phyloP scores from a whole-genome alignment of 495 filamentous ascomycete species.

The Podospora bellae-mahoneyi region DNA sequence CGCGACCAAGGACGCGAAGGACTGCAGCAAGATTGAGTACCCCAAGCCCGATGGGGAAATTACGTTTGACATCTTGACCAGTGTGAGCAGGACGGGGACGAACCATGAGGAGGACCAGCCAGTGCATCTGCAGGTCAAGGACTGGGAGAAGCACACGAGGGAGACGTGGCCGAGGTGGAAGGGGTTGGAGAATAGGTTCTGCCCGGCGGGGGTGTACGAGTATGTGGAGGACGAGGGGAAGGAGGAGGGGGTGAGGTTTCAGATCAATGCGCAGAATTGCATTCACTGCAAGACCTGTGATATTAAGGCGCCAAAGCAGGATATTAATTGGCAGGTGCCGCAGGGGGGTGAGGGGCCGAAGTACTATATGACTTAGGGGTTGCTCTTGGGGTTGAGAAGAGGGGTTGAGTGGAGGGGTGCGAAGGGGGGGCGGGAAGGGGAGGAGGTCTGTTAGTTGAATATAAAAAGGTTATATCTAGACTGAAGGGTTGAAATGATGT shows the following conservation, averaged over 20 bases:
- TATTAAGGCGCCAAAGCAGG: slow-evolving; percentile 94
- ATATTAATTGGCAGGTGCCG: slow-evolving; percentile 95
- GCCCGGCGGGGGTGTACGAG: slow-evolving; percentile 97
- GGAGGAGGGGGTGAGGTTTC: slow-evolving; percentile 82
- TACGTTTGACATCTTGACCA: slow-evolving; percentile 92
- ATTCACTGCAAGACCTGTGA: slow-evolving; percentile 99
- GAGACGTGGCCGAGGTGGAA: slow-evolving; percentile 83
- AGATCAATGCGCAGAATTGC: slow-evolving; percentile 98
- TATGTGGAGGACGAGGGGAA: slow-evolving; percentile 90
- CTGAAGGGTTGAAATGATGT: not conserved
- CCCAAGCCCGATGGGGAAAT: slow-evolving; percentile 93
- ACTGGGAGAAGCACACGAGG: slow-evolving; percentile 86
- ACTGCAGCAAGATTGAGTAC: slow-evolving; percentile 87
- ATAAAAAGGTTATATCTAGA: not conserved
- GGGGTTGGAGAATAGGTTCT: slow-evolving; percentile 97
- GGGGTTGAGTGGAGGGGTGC: not conserved
- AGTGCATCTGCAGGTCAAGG: slow-evolving; percentile 87
- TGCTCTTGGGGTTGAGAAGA: not conserved
- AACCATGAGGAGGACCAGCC: slow-evolving; percentile 99
- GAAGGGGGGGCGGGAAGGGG: slow-evolving; percentile 57
- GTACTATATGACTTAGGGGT: slow-evolving; percentile 78
- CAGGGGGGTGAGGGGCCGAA: slow-evolving; percentile 96
- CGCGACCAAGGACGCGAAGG: slow-evolving; percentile 75
- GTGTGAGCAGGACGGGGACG: slow-evolving; percentile 88
- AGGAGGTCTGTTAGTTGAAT: not conserved